Conservation (phyloP, 2,329 filamentous ascomycete species). For the Verticillium dahliae region DNA sequence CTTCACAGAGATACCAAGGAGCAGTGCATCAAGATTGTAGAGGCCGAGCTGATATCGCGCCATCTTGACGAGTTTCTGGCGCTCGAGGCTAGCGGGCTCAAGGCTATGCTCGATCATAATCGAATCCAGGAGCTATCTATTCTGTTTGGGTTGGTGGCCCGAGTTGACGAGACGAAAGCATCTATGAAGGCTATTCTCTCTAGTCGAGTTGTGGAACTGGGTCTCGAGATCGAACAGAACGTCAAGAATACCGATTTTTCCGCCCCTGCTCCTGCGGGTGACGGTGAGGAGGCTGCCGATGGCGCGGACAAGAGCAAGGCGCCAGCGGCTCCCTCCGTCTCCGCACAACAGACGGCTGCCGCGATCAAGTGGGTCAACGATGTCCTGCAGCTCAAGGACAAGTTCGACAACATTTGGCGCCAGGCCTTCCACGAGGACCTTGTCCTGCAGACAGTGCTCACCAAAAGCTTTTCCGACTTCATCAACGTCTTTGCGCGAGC, state of each 20-base stretch:
- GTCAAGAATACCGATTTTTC: conserved; percentile 51
- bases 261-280: conserved; percentile 23
- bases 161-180: conserved; percentile 68
- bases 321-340: conserved; percentile 33
- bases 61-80: conserved; percentile 77
- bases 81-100: conserved; percentile 77
- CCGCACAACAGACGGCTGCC: conserved; percentile 75
- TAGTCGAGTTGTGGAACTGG: conserved; percentile 70
- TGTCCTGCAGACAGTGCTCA: conserved; percentile 72
- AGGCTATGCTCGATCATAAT: conserved; percentile 88
- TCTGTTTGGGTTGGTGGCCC: conserved; percentile 70
- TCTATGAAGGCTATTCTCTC: conserved; percentile 67
- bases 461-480: conserved; percentile 83
- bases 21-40: conserved; percentile 72
- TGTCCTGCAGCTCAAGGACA: conserved; percentile 76
- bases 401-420: conserved; percentile 76
- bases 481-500: conserved; percentile 85
- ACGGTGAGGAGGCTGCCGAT: conserved; percentile 39
- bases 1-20: conserved; percentile 65
- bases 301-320: conserved; percentile 40
- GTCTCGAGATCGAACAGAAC: conserved; percentile 71
- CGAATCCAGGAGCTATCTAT: conserved; percentile 70
- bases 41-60: conserved; percentile 69
- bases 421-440: conserved; percentile 70
- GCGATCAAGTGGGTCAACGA: conserved; percentile 96